Base-by-base conservation (phyloP, 1,139 yeast species). In the Sugiyamaella novakii region DNA sequence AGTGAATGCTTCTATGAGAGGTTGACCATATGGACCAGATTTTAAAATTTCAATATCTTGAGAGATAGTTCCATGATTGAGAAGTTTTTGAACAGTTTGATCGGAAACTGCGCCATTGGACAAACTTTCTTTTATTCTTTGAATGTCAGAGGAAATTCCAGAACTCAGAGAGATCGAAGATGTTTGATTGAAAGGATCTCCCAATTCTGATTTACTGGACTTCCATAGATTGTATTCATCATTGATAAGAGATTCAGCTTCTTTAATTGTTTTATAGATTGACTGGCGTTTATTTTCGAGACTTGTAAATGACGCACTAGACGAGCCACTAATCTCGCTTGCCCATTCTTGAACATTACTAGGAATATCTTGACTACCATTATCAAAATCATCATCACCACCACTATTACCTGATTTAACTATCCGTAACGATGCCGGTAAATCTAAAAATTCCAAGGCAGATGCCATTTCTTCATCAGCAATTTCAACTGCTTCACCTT, bases 401-500 rank as follows among this genome's bases (percentile, higher is more conserved):
- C 27, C 22, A 28, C 19, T 30, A 22, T 30, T 29, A 12, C 27
- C 30, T 11, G 29, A 10, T 55, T 81, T 80, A 45, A 87, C 66
- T 27, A 79, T 80, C 11, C 73, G 74, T 21, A 89, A 63, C 1
- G 89, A 78, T 28, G 76, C 74, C 1, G 97, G 96, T 51, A 92
- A 72, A 50, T 84, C 83, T 56, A 89, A 76, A 59, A 79, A 87
- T 61, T 88, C 97, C 49, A 89, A 73, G 3, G 87, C 87, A 1
- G 96, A 87, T 1, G 76, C 68, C 46, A 85, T 74, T 61, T 89
- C 95, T 64, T 87, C 86, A 55, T 88, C 81, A 0, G 96, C 87
- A 11, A 88, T 78, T 50, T 87, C 92, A 24, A 82, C 79, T 55
- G 78, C 76, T 54, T 89, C 98, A 43, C 83, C 75, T 61, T 87